Conservation (phyloP, 2,329 filamentous ascomycete genomes). For the Biscogniauxia sp. region DNA sequence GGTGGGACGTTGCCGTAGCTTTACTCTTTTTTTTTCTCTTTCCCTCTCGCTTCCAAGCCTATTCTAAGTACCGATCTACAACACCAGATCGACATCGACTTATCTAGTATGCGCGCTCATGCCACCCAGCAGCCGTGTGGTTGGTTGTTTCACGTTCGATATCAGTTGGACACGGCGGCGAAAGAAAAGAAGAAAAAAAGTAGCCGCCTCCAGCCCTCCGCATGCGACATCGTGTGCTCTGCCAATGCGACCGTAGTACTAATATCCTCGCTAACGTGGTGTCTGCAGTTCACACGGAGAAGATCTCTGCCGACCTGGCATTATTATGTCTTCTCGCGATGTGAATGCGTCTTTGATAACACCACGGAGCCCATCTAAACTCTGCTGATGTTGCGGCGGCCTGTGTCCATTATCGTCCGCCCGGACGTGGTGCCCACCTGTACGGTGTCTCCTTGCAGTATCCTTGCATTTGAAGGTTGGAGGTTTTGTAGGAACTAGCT, state of each 20-base stretch:
- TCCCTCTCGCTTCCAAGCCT: neutral
- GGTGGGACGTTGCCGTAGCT: neutral
- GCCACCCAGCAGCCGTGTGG: neutral
- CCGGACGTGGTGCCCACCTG: neutral
- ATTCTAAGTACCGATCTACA: constrained; percentile 20
- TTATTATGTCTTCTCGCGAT: neutral
- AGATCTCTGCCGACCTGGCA: neutral
- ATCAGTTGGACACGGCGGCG: neutral
- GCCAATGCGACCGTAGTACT: neutral
- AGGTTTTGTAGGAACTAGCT: constrained; percentile 10
- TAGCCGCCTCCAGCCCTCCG: neutral
- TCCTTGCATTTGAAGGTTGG: too few species aligned
- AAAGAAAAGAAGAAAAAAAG: neutral
- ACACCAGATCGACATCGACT: constrained; percentile 13
- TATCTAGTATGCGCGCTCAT: constrained; percentile 3
- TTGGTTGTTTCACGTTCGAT: constrained; percentile 7
- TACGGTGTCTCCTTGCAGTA: constrained; percentile 3
- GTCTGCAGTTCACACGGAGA: neutral
- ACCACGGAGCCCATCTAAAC: neutral
- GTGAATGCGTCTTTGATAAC: neutral
- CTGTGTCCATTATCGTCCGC: neutral
- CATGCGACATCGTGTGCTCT: neutral
- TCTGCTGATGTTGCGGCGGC: neutral
- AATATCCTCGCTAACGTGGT: neutral
- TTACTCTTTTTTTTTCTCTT: neutral